Base-by-base conservation (phyloP, 176 grass and related monocot species). In the Triticum turgidum region DNA sequence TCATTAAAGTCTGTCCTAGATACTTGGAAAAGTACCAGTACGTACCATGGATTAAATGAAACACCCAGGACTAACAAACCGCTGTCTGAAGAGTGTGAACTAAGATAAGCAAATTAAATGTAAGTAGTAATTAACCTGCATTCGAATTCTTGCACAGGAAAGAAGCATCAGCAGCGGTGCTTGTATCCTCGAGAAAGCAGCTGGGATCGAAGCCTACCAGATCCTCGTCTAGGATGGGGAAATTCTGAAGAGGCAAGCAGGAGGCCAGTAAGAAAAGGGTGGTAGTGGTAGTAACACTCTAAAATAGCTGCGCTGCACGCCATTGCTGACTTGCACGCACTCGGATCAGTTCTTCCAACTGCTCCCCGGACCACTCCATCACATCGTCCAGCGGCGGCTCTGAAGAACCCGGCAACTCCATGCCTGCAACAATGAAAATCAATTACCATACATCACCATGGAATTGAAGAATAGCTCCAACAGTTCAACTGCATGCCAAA, bases 261-360 rank as follows among this genome's bases (percentile, higher is more conserved):
- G 62, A 84, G 51, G 80, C 7, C n/a, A 25, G n/a, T 30, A 8
- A 85, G 54, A 33, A 58, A 49, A 83, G 58, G 44, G 51, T 54
- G 15, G 5, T 18, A 3, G 45, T 49, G 4, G 49, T 54, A 18
- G 51, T 2, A 2, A 17, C 51, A 54, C 15, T 54, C 51, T 54
- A 54, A 80, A 52, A 80, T 3, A 69, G 54, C 54, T 59, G 54
- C 54, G 18, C 39, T 41, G 18, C 67, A 41, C 72, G 58, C 5
- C 27, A 65, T 49, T 47, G 29, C 6, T 61, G 41, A 68, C 21
- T 35, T 85, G 30, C 42, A 82, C 80, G 67, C 72, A 95, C 94
- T 12, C 72, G 89, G 69, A 95, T 73, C 17, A 95, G 86, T 35
- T 89, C 87, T 1, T 86, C 84, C 41, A 91, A 51, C 64, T 89